A percentile compares a stretch with the other conserved stretches of the same genome.
Conservation (phyloP, 495 filamentous ascomycete genomes). For the Lasiosphaeria miniovina region DNA sequence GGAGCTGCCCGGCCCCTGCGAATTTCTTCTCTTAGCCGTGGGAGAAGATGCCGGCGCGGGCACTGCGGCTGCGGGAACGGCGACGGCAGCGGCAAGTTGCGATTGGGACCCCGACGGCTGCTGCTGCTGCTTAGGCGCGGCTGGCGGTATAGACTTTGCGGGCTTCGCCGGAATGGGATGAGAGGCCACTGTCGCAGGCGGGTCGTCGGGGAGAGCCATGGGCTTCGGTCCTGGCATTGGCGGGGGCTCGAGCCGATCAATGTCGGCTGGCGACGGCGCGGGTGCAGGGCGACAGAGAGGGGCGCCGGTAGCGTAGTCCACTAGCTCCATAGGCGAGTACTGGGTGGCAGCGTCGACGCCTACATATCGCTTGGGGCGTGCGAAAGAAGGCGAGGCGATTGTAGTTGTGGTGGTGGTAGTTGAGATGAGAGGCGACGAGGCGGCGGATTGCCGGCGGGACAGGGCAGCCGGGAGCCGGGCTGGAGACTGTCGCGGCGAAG, state of each 20-base stretch:
- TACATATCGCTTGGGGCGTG: slow-evolving; percentile 45
- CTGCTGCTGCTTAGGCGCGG: neutral
- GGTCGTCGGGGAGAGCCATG: slow-evolving; percentile 27
- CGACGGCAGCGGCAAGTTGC: neutral
- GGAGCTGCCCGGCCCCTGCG: slow-evolving; percentile 51
- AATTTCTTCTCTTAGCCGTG: slow-evolving; percentile 41
- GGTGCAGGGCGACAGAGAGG: slow-evolving; percentile 23
- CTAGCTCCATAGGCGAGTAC: slow-evolving; percentile 53
- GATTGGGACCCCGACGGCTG: neutral
- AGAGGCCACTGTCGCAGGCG: slow-evolving; percentile 18
- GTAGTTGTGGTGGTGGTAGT: slow-evolving; percentile 2
- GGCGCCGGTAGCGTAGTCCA: slow-evolving; percentile 35
- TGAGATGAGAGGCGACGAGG: slow-evolving; percentile 34
- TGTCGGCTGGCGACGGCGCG: slow-evolving; percentile 14
- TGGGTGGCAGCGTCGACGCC: slow-evolving; percentile 55
- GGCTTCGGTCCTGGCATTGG: slow-evolving; percentile 16
- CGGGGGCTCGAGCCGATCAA: slow-evolving; percentile 28
- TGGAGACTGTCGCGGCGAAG: slow-evolving; percentile 43
- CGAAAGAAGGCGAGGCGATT: slow-evolving; percentile 29
- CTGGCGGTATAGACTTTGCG: slow-evolving; percentile 12
- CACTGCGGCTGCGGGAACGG: neutral
- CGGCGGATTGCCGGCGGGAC: slow-evolving; percentile 41
- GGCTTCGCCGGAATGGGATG: slow-evolving; percentile 11
- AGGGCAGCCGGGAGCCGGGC: slow-evolving; percentile 42
- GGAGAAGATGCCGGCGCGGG: neutral